Evolutionary conservation across 116 monocot genomes (phyloP), one percentile per base, ranked within the genome.

Genomic region (Trichopus zeylanicus): DNA sequence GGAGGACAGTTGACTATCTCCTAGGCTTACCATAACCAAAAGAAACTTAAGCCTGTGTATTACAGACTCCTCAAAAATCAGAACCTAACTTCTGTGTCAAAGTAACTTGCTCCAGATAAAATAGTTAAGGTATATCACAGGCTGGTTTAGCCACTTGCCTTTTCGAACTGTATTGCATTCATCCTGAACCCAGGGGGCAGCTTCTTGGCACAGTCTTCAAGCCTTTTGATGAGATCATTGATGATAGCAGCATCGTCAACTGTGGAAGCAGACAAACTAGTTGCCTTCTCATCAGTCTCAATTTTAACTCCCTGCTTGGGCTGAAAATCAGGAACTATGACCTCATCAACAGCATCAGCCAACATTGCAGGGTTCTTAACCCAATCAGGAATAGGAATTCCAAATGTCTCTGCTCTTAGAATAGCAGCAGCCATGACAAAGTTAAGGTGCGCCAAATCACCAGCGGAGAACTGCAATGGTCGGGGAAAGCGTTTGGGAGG

Each of bases 81-180:
- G n/a, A n/a, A n/a, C n/a, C n/a, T n/a, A n/a, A n/a, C n/a, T n/a
- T n/a, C n/a, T n/a, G n/a, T n/a, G n/a, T n/a, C n/a, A 42, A 42
- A 42, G n/a, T n/a, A 0, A 16, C 18, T 13, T 16, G n/a, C 42
- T 42, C 18, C 18, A 42, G 13, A 42, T 29, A 11, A 55, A 55
- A 29, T 13, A 29, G 15, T 1, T 26, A 22, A n/a, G 4, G 57
- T 31, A 16, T 19, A 57, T 23, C 34, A 22, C 10, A 24, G 10
- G 10, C 31, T 31, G 24, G n/a, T n/a, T n/a, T n/a, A n/a, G n/a
- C n/a, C n/a, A n/a, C n/a, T 11, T n/a, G 73, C 79, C 79, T 79
- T 79, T 37, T 79, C 79, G 69, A 79, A 79, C 53, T 64, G 73
- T 27, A 79, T 73, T 16, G 79, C 69, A 18, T 69, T 60, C 79